Conservation (phyloP, 2,329 filamentous ascomycete genomes). For the Diaporthe vexans region DNA sequence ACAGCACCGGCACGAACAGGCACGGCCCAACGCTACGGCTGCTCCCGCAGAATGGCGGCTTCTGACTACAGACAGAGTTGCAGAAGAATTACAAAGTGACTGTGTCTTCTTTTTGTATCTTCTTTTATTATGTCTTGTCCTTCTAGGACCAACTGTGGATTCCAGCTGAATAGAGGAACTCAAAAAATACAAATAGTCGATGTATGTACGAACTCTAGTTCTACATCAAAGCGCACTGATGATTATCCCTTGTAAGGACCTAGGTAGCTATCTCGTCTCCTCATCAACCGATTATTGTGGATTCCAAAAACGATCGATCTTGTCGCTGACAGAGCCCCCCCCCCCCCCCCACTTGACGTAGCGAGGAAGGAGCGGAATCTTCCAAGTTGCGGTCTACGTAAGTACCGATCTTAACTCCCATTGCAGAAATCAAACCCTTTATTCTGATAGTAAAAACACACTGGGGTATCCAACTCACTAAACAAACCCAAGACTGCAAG, state of each 20-base stretch:
- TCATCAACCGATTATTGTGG: background rate
- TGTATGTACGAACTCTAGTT: constrained; percentile 8
- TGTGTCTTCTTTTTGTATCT: too few species aligned
- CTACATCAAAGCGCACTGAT: background rate
- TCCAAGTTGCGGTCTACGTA: background rate
- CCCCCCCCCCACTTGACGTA: background rate
- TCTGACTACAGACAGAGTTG: too few species aligned
- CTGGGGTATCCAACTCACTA: constrained; percentile 22
- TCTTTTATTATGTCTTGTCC: too few species aligned
- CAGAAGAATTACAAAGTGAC: too few species aligned
- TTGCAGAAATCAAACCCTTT: background rate
- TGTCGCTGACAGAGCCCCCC: background rate
- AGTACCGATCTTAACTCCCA: background rate
- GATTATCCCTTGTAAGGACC: background rate
- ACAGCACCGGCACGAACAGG: too few species aligned
- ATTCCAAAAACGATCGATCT: background rate
- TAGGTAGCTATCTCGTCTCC: background rate
- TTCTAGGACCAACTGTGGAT: too few species aligned
- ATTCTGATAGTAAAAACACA: constrained; percentile 6
- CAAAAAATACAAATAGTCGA: too few species aligned
- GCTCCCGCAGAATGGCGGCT: too few species aligned
- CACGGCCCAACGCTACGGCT: too few species aligned
- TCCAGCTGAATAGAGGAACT: too few species aligned
- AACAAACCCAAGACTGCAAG: background rate
- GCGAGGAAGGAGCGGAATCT: too few species aligned